Conservation (phyloP, 148 eudicot species). For the Silene conica region DNA sequence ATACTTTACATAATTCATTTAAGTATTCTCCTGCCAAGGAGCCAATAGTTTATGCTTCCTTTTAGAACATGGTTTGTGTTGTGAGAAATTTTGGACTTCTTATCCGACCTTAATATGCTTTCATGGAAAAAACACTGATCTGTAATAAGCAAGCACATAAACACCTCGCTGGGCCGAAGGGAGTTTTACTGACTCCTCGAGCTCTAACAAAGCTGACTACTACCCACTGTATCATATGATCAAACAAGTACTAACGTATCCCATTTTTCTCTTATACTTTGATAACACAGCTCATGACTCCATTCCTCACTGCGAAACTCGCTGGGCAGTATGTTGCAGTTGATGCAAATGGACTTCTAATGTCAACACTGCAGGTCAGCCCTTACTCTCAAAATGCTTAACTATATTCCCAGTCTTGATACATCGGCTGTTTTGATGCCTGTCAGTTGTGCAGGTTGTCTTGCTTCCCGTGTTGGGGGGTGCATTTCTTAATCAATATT, state of each 20-base stretch:
- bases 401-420: not conserved
- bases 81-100: too few species aligned
- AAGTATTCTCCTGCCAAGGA: too few species aligned
- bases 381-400: not conserved
- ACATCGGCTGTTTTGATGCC: not conserved
- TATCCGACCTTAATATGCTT: too few species aligned
- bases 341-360: constrained; percentile 62
- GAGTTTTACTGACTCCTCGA: too few species aligned
- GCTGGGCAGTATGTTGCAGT: constrained; percentile 85
- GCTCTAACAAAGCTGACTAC: not conserved
- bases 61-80: too few species aligned
- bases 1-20: too few species aligned
- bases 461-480: constrained; percentile 82
- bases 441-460: constrained; percentile 48
- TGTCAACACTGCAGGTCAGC: constrained; percentile 70
- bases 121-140: too few species aligned
- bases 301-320: constrained; percentile 71
- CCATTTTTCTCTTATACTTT: not conserved
- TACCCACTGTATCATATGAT: not conserved
- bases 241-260: too few species aligned
- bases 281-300: constrained; percentile 63
- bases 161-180: too few species aligned
- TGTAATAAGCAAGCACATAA: too few species aligned
- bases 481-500: constrained; percentile 77
- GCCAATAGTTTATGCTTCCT: too few species aligned